Evolutionary conservation across 306 rosid species (phyloP).

Genomic region (Prunus davidiana): DNA sequence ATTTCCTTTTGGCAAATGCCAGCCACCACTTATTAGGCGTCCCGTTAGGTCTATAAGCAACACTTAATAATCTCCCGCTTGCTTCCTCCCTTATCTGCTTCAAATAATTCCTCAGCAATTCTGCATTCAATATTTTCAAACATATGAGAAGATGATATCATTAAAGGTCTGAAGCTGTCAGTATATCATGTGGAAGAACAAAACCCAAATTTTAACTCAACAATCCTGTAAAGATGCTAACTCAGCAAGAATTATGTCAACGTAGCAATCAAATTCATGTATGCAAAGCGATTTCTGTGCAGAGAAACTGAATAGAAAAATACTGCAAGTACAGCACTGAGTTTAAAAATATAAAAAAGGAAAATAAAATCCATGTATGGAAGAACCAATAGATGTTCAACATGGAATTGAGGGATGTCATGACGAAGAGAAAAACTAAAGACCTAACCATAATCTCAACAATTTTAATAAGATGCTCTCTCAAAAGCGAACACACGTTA

Average conservation of each 20-base stretch:
- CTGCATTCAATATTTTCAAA: constrained; percentile 51
- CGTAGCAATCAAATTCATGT: background rate
- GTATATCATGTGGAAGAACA: background rate
- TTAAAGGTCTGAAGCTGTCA: background rate
- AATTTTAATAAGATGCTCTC: background rate
- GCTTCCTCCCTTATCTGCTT: constrained; percentile 99
- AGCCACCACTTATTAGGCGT: constrained; percentile 99
- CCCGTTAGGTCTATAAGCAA: constrained; percentile 90
- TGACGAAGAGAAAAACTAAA: background rate
- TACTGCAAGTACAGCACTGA: background rate
- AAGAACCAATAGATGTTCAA: background rate
- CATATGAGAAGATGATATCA: background rate
- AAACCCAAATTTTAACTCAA: background rate
- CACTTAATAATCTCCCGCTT: constrained; percentile 93
- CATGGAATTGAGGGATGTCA: background rate
- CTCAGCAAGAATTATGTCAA: background rate
- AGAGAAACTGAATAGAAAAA: background rate
- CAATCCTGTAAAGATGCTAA: background rate
- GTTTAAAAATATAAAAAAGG: background rate
- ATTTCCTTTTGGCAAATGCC: constrained; percentile 97
- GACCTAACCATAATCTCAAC: background rate
- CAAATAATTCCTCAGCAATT: constrained; percentile 79
- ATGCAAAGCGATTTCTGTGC: background rate
- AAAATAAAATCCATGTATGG: background rate
- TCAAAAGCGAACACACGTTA: background rate